Evolutionary conservation across 2,329 filamentous ascomycete genomes (phyloP).

Genomic region (Curvularia lunata): DNA sequence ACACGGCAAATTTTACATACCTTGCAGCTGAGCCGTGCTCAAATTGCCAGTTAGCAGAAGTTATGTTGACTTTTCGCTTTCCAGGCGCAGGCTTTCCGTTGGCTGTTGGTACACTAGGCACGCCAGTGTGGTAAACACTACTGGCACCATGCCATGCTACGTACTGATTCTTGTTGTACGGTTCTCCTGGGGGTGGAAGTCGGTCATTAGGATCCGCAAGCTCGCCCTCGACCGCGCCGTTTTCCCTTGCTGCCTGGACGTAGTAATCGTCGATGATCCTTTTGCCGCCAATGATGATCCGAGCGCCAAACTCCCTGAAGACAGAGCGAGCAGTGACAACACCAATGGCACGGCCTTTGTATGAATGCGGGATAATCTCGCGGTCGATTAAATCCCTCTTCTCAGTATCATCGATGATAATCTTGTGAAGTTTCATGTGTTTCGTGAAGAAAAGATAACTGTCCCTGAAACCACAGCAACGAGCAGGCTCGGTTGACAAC

Average conservation of each 20-base stretch:
- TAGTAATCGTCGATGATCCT: constrained; percentile 90
- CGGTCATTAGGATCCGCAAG: constrained; percentile 88
- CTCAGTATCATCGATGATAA: constrained; percentile 96
- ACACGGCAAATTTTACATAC: constrained; percentile 57
- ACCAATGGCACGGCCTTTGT: constrained; percentile 97
- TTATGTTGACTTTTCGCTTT: constrained; percentile 86
- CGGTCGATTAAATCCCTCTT: constrained; percentile 96
- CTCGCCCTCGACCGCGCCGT: constrained; percentile 85
- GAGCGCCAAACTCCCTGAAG: constrained; percentile 93
- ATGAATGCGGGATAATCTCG: constrained; percentile 94
- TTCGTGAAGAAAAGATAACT: constrained; percentile 99
- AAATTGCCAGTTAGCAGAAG: constrained; percentile 94
- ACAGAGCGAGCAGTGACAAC: constrained; percentile 96
- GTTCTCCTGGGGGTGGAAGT: constrained; percentile 74
- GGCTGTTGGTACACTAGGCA: constrained; percentile 75
- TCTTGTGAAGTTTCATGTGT: constrained; percentile 94
- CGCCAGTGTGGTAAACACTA: constrained; percentile 87
- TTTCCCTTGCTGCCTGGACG: constrained; percentile 73
- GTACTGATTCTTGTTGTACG: constrained; percentile 99
- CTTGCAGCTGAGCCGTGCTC: constrained; percentile 92
- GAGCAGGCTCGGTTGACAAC: constrained; percentile 95
- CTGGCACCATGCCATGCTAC: constrained; percentile 98
- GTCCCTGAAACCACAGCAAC: constrained; percentile 95
- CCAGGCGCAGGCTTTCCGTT: constrained; percentile 75
- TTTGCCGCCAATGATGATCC: constrained; percentile 90